Evolutionary conservation across 768 basidiomycete species (phyloP).

Genomic region (Trametes cinnabarina): DNA sequence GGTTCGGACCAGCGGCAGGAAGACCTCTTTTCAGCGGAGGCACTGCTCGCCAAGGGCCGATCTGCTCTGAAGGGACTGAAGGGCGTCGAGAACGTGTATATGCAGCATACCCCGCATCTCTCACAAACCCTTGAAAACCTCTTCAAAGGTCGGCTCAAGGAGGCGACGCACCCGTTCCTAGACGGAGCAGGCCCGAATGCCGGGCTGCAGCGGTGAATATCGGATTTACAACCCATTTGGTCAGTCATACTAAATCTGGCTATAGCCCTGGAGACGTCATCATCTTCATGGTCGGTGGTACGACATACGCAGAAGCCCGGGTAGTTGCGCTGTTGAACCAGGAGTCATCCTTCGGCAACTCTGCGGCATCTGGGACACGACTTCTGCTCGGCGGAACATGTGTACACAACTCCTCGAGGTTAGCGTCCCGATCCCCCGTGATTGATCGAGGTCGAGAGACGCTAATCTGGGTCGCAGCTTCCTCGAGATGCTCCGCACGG

Average conservation of each 20-base stretch:
- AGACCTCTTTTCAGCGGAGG: constrained; percentile 94
- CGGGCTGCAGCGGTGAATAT: constrained; percentile 62
- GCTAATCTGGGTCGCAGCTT: constrained; percentile 49
- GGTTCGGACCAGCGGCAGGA: constrained; percentile 97
- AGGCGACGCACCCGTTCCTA: constrained; percentile 88
- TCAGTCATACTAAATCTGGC: neutral
- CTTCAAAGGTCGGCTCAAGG: constrained; percentile 81
- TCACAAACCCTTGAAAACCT: constrained; percentile 89
- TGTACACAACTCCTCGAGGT: constrained; percentile 94
- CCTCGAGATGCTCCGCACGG: constrained; percentile 82
- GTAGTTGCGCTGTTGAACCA: constrained; percentile 85
- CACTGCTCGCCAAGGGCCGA: constrained; percentile 88
- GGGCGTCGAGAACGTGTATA: constrained; percentile 99
- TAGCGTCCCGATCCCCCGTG: constrained; percentile 25
- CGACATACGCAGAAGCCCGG: constrained; percentile 94
- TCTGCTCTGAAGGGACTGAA: constrained; percentile 95
- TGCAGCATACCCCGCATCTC: constrained; percentile 92
- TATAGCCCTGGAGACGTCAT: constrained; percentile 71
- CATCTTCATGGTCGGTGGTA: constrained; percentile 93
- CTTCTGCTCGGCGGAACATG: constrained; percentile 92
- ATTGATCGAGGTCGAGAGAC: neutral
- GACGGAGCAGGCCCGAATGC: constrained; percentile 69
- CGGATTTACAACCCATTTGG: neutral
- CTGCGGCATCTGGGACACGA: constrained; percentile 61
- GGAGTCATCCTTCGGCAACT: constrained; percentile 51